These are phyloP conservation scores for Hyaloperonospora brassicae DNA, from an alignment of 352 stramenopile genomes.

Conservation along the genomic window DNA sequence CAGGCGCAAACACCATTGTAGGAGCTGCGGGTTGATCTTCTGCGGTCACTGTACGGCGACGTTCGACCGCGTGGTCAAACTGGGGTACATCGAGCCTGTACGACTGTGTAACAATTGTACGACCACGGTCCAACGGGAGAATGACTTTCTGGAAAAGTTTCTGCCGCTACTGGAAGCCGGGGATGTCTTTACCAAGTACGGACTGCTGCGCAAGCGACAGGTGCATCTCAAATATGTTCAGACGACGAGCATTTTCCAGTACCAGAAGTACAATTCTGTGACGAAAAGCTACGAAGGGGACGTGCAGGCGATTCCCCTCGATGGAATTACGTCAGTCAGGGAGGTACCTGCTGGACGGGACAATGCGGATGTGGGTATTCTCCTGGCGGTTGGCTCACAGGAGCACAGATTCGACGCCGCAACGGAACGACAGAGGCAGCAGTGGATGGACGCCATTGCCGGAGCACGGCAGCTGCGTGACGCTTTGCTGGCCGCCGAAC, in stretches of 20 bases:
- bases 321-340: conserved; percentile 48
- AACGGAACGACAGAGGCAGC: conserved; percentile 35
- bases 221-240: conserved; percentile 53
- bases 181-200: conserved; percentile 65
- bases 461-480: conserved; percentile 39
- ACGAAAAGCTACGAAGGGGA: conserved; percentile 37
- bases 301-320: conserved; percentile 60
- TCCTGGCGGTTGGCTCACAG: conserved; percentile 40
- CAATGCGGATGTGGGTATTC: conserved; percentile 41
- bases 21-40: conserved; percentile 50
- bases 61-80: conserved; percentile 60
- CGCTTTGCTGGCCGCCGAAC: conserved; percentile 34
- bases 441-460: conserved; percentile 55
- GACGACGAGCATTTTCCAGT: conserved; percentile 61
- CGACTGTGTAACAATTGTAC: conserved; percentile 43
- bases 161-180: conserved; percentile 52
- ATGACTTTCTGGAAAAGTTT: conserved; percentile 57
- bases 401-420: conserved; percentile 56
- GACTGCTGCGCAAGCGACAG: conserved; percentile 45
- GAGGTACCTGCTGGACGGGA: conserved; percentile 40
- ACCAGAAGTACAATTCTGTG: conserved; percentile 55
- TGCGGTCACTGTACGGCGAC: conserved; percentile 39
- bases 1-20: conserved; percentile 63
- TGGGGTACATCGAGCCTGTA: conserved; percentile 52
- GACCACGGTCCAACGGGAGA: conserved; percentile 37